Evolutionary conservation across 768 basidiomycete species (phyloP), one percentile per base, ranked within the genome.

Genomic region (Mrakia hoshinonis): DNA sequence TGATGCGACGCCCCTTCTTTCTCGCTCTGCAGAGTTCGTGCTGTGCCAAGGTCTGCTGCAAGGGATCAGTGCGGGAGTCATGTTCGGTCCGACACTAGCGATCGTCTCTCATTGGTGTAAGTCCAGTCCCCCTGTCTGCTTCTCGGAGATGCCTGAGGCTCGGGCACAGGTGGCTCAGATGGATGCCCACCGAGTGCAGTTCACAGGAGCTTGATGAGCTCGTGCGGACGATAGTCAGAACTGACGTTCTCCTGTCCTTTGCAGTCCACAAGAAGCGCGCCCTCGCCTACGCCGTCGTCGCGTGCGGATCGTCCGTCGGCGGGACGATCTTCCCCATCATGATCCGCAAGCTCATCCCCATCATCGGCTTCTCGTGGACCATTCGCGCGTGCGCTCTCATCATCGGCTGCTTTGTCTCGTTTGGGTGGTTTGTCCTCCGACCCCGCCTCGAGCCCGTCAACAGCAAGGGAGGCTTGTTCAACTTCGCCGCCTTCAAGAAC

Each of bases 291-390:
- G 90, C 90, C 2, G 80, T 91, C 68, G 86, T 85, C 22, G 82
- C 85, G 1, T 85, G 88, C 43, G 90, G 90, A n/a, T 86, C 85
- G n/a, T 85, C 84, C 22, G 76, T 86, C 18, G 87, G 87, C 3
- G 89, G 90, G 10, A 81, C 85, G 29, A 66, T 88, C 0, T 83
- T 89, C 51, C 89, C 90, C 0, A 86, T 89, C 51, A 78, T 82
- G 11, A 83, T 85, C 49, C n/a, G 67, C 15, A 36, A 63, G 4
- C 54, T 62, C 20, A 52, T 73, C 26, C 72, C 72, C 2, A 38
- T 26, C 24, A 64, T 73, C 20, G 72, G 73, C 13, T 69, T 54
- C 63, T 12, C 43, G n/a, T 74, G 73, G 73, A 70, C 73, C 0
- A 29, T 70, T 11, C 70, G 74, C 31, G 47, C 69, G 9, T 69